phyloP scores from a whole-genome alignment of 225 moss, liverwort and hornwort genomes.

The Pseudoscleropodium purum region DNA sequence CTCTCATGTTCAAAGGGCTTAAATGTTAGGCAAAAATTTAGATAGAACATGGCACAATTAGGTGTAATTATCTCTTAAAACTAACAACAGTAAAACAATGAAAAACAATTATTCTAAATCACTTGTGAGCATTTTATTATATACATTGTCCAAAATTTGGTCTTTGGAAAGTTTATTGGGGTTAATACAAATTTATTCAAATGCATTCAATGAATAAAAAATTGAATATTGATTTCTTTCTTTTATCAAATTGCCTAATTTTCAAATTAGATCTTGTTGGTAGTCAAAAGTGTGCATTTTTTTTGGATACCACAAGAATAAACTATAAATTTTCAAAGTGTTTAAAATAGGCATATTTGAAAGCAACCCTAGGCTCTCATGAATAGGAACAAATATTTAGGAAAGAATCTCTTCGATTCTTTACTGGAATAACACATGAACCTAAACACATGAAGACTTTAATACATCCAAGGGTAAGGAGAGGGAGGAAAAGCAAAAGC shows the following conservation, averaged over 20 bases:
- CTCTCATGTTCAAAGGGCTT: not conserved
- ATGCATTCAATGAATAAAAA: not conserved
- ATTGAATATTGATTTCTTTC: not conserved
- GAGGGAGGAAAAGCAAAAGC: not conserved
- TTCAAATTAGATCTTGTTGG: not conserved
- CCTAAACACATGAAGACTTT: not conserved
- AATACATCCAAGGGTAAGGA: rapidly evolving
- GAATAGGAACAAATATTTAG: not conserved
- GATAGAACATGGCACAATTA: not conserved
- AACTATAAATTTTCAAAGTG: not conserved
- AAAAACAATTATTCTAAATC: not conserved
- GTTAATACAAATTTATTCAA: not conserved
- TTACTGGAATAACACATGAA: too few species aligned
- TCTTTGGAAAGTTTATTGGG: too few species aligned
- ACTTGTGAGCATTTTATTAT: rapidly evolving
- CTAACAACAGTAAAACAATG: not conserved
- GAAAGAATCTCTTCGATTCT: not conserved
- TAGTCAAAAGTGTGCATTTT: not conserved
- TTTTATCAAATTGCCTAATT: not conserved
- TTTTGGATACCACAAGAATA: rapidly evolving
- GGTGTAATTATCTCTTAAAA: too few species aligned
- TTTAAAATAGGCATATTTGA: not conserved
- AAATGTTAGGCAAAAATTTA: not conserved
- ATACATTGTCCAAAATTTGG: not conserved
- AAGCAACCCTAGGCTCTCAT: not conserved